A percentile compares a stretch with the other conserved stretches of the same genome.
These are phyloP conservation scores for Trichomonas vaginalis DNA, from an alignment of 208 protist genomes.

Conservation along the genomic window DNA sequence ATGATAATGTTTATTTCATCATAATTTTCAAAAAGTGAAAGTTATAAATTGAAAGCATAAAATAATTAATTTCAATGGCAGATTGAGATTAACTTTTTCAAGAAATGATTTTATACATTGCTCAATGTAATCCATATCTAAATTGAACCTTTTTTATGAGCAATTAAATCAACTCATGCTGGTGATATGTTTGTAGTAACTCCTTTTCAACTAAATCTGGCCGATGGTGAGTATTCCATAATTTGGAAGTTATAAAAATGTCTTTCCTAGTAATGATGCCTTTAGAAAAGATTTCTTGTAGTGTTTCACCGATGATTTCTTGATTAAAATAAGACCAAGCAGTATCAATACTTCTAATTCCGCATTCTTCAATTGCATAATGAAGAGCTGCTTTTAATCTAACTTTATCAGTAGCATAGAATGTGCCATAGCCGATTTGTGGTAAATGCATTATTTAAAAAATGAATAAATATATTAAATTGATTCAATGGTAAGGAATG, in stretches of 20 bases:
- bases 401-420: neutral
- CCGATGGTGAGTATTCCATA: neutral
- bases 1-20: no score
- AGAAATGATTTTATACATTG: no score
- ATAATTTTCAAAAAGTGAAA: no score
- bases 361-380: slow-evolving; percentile 6
- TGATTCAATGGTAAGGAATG: no score
- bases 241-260: neutral
- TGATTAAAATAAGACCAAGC: slow-evolving; percentile 23
- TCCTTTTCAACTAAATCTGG: neutral
- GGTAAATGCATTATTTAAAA: neutral
- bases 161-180: no score
- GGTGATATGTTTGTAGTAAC: neutral
- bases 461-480: no score
- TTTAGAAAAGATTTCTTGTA: slow-evolving; percentile 2
- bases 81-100: no score
- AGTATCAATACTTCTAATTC: slow-evolving; percentile 26
- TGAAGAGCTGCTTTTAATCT: neutral
- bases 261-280: neutral
- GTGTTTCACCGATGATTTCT: slow-evolving; percentile 21
- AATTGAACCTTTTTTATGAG: no score
- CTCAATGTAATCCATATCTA: no score
- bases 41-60: no score
- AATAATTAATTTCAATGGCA: no score
- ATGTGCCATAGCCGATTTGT: neutral